Base-by-base conservation (phyloP, 371 early-diverging fungal species). In the Capniomyces stellatus region DNA sequence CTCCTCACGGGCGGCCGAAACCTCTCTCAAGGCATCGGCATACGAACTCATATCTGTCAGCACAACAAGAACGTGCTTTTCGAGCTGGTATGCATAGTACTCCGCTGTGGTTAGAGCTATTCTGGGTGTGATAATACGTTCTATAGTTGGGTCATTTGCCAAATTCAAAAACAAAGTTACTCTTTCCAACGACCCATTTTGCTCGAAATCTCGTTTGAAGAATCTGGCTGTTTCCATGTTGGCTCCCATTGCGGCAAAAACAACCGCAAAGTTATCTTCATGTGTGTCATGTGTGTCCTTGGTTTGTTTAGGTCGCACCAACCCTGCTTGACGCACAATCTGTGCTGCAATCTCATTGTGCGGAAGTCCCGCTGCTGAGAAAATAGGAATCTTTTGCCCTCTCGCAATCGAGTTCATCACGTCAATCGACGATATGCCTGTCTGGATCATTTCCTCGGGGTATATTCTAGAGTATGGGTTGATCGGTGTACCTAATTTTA, bases 221-320 rank as follows among this genome's bases (percentile, higher is more conserved):
- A 93, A 99, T 54, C 96, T 83, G 51, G 99, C 99, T 2, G 99
- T 98, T 76, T 99, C 99, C 92, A 98, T 92, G 77, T 98, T 99
- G 61, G 96, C 99, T 69, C 99, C 99, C 99, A 99, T 99, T 60
- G 99, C 99, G 56, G 96, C 99, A 73, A 99, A 99, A n/a, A 99
- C 98, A 61, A 99, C 98, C 40, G 99, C 96, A 75, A 99, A 99
- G 76, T 99, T 99, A 63, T 99, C 99, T 64, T 98, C 94, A 68
- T 95, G 96, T 50, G 78, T 88, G 70, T 99, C 99, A 51, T 92
- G 78, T 25, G 94, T 90, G 64, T 87, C 93, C 77, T 99, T 99
- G 55, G 82, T 81, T 13, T 58, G 58, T 44, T 65, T 55, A 31
- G 81, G 76, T 72, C 94, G 80, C 43, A 99, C 99, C 46, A 99